Base-by-base conservation (phyloP, 768 basidiomycete genomes). In the Sistotremastrum suecicum region DNA sequence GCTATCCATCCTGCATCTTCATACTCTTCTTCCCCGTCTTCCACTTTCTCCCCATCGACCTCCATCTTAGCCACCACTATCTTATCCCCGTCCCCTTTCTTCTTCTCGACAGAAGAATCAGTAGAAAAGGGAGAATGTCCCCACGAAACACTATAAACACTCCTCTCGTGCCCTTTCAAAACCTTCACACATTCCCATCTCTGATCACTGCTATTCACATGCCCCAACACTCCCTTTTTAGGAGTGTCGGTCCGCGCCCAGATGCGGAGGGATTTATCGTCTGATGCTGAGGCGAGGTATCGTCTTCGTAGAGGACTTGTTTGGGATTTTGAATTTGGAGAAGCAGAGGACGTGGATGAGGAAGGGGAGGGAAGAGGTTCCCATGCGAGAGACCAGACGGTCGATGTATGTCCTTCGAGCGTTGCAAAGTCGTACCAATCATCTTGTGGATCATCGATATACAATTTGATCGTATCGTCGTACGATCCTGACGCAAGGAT, bases 401-500 rank as follows among this genome's bases (percentile, higher is more conserved):
- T 99, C 8, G 83, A 87, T 0, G 66, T 55, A 55, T 95, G 90
- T 6, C 85, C 87, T 0, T 71, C 71, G 3, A 97, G 70, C 1
- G 90, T 92, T 48, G 76, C 60, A 51, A 90, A 83, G 56, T 81
- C 83, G 54, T 75, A 86, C 90, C 95, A 98, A 60, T 99, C 95
- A 50, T 94, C 88, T 30, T 77, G 76, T 0, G 89, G 89, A 58
- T 97, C 92, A 55, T 98, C 91, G 45, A 85, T 64, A 62, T 92
- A 91, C 31, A 99, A 75, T 50, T 87, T 89, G 60, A 99, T 83
- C 2, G 85, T 89, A 54, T 97, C 92, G 58, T 99, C 95, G 64
- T 98, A 99, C 0, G 94, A 97, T 3, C 79, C 87, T 2, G 94
- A 97, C 30, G 94, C 94, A 45, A 99, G 79, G 50, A 97, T 88